Evolutionary conservation across 192 early-diverging fungal species (phyloP).

Genomic region (Geranomyces michiganensis): DNA sequence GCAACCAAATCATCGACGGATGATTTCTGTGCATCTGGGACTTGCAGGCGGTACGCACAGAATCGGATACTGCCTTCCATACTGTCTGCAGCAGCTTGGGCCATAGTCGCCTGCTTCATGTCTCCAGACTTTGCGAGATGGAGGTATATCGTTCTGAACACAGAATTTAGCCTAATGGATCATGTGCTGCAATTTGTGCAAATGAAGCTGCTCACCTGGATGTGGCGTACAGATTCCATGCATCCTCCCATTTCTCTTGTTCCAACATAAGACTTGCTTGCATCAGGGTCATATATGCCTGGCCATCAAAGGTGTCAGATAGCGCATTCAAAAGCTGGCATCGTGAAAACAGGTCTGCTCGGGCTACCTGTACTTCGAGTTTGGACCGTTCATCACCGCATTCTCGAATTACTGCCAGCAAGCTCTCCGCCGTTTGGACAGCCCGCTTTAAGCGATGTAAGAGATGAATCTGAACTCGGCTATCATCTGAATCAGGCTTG

Average conservation of each 20-base stretch:
- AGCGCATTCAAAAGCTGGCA: too few relatives aligned
- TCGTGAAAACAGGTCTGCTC: not conserved
- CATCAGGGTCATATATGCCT: conserved; percentile 74
- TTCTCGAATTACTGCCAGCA: too few relatives aligned
- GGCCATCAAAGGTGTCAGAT: too few relatives aligned
- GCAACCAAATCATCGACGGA: conserved; percentile 26
- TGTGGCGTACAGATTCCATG: conserved; percentile 63
- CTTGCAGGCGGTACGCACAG: conserved; percentile 70
- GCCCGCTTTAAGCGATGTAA: conserved; percentile 67
- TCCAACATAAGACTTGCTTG: conserved; percentile 69
- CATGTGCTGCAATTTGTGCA: not conserved
- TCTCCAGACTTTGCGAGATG: conserved; percentile 58
- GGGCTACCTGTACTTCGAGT: conserved; percentile 59
- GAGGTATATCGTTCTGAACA: conserved; percentile 68
- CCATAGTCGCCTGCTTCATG: conserved; percentile 58
- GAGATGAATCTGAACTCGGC: conserved; percentile 68
- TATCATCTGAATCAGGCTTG: conserved; percentile 64
- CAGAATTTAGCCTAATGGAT: not conserved
- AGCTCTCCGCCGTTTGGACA: conserved; percentile 45
- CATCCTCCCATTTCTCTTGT: conserved; percentile 67
- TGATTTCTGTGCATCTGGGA: conserved; percentile 15
- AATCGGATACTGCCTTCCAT: conserved; percentile 81
- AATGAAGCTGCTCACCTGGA: conserved; percentile 51
- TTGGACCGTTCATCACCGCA: conserved; percentile 47
- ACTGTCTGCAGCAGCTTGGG: conserved; percentile 68